Evolutionary conservation across 2,329 filamentous ascomycete species (phyloP).

Genomic region (Cercospora sesami): DNA sequence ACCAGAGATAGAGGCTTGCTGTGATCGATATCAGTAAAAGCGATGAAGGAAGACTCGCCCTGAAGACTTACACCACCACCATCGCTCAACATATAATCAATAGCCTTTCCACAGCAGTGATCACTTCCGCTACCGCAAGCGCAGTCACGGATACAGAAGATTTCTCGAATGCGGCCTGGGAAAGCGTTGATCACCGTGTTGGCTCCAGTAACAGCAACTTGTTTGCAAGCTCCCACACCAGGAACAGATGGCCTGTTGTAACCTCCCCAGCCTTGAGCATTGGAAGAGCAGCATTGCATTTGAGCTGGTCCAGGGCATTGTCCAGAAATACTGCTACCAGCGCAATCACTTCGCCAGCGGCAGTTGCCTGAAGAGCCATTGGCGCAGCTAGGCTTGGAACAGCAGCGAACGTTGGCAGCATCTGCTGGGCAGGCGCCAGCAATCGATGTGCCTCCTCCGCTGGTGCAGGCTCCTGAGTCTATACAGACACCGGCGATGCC

Average conservation of each 20-base stretch:
- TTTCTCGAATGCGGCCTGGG: constrained; percentile 6
- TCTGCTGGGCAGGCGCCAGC: constrained; percentile 12
- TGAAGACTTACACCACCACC: constrained; percentile 1
- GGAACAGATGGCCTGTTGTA: constrained; percentile 3
- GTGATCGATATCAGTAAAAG: neutral
- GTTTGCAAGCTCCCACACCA: neutral
- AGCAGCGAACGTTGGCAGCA: constrained; percentile 13
- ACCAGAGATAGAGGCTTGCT: constrained; percentile 6
- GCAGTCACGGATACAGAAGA: constrained; percentile 7
- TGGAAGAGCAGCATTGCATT: constrained; percentile 9
- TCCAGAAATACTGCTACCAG: neutral
- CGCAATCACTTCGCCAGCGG: constrained; percentile 13
- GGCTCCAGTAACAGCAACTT: constrained; percentile 3
- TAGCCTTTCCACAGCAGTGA: constrained; percentile 16
- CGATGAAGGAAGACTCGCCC: no score
- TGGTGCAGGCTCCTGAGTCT: neutral
- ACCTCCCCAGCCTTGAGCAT: constrained; percentile 5
- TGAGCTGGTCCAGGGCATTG: constrained; percentile 8
- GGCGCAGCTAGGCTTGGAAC: constrained; percentile 6
- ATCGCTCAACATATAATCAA: constrained; percentile 15
- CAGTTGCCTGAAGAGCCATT: constrained; percentile 9
- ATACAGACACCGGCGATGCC: constrained; percentile 10
- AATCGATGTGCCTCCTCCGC: constrained; percentile 1
- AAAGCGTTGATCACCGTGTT: neutral
- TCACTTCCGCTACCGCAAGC: constrained; percentile 3